phyloP scores from a whole-genome alignment of 257 asterid species.

The Solanum gandarillasii region DNA sequence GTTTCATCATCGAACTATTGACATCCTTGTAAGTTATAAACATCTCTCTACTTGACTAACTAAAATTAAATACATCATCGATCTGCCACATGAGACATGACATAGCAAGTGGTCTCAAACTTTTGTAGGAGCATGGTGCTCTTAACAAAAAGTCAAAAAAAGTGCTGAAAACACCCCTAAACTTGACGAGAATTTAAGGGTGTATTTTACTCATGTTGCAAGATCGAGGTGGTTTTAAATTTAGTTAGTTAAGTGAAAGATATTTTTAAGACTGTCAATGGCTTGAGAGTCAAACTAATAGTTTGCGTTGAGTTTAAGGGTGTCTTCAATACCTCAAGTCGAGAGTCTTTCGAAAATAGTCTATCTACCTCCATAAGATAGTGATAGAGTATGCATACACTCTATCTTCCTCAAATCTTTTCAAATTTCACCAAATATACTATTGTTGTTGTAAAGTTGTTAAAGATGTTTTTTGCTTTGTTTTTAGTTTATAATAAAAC shows the following conservation, averaged over 20 bases:
- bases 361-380: too few species aligned
- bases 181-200: not conserved
- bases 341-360: too few species aligned
- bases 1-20: too few species aligned
- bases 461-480: not conserved
- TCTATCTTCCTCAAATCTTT: too few species aligned
- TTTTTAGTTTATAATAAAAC: not conserved
- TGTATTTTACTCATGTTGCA: not conserved
- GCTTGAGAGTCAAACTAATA: not conserved
- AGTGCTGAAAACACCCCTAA: not conserved
- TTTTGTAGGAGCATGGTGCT: not conserved
- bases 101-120: rapidly evolving
- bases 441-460: not conserved
- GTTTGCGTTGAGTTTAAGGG: too few species aligned
- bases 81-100: not conserved
- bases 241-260: too few species aligned
- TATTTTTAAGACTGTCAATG: too few species aligned
- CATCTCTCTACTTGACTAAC: not conserved
- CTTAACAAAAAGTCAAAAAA: too few species aligned
- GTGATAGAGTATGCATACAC: too few species aligned
- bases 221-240: too few species aligned
- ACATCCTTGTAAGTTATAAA: not conserved
- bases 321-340: not conserved
- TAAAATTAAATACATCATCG: too few species aligned
- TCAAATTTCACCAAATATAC: too few species aligned